A percentile compares a stretch with the other conserved stretches of the same genome.
phyloP scores from a whole-genome alignment of 352 stramenopile genomes.

The Phytophthora pluvialis region DNA sequence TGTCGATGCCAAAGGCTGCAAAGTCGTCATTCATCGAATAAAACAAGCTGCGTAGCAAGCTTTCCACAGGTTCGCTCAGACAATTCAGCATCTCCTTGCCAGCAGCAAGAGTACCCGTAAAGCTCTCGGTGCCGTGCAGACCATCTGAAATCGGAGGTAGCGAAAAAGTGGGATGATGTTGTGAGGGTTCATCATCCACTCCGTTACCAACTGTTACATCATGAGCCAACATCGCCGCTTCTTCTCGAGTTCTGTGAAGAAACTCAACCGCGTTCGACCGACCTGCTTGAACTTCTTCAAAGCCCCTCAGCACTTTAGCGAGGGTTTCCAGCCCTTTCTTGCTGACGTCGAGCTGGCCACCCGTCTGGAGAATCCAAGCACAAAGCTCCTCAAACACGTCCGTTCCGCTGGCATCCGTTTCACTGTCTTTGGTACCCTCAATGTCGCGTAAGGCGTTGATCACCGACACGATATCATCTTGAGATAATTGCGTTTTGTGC shows the following conservation, averaged over 20 bases:
- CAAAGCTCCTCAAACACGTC: conserved; percentile 34
- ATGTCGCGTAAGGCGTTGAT: conserved; percentile 20
- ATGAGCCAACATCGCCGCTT: conserved; percentile 51
- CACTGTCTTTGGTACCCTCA: not conserved
- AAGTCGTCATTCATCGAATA: conserved; percentile 75
- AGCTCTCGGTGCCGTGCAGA: conserved; percentile 21
- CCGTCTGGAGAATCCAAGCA: conserved; percentile 51
- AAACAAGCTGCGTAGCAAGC: conserved; percentile 52
- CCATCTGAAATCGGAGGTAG: conserved; percentile 28
- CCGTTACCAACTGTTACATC: conserved; percentile 23
- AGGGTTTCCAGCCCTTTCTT: conserved; percentile 42
- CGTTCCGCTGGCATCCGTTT: conserved; percentile 9
- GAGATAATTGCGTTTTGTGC: conserved; percentile 48
- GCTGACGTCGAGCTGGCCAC: conserved; percentile 54
- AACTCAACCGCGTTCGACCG: conserved; percentile 33
- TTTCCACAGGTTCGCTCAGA: conserved; percentile 51
- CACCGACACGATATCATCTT: conserved; percentile 53
- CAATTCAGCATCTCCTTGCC: conserved; percentile 42
- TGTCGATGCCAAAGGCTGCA: conserved; percentile 78
- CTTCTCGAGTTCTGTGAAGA: conserved; percentile 47
- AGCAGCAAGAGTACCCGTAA: conserved; percentile 38
- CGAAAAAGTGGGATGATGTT: not conserved
- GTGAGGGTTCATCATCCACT: conserved; percentile 19
- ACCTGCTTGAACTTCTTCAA: conserved; percentile 50
- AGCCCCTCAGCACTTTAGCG: conserved; percentile 24